Evolutionary conservation across 2,329 filamentous ascomycete species (phyloP), one percentile per base, ranked within the genome.

Genomic region (Fusarium sarcochroum): DNA sequence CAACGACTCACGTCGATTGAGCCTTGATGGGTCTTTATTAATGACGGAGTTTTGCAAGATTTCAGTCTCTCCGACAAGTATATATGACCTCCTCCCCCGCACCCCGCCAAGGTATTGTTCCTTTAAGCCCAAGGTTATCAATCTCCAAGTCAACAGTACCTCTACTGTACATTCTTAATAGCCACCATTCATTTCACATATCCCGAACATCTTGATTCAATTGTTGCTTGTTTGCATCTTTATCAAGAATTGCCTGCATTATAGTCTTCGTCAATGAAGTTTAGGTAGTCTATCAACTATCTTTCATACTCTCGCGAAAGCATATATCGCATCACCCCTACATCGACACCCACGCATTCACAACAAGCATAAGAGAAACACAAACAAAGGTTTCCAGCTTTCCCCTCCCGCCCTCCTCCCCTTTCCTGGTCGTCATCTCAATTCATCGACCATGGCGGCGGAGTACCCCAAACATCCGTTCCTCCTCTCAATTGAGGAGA

Each of bases 401-500:
- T 27, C 45, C 38, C 18, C 49, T 27, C 47, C 38, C 40, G 23
- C 32, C 37, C 32, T 35, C 44, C n/a, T 18, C 44, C 40, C 46
- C 52, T 34, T 32, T 52, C 46, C 49, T 42, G 57, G 60, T 62
- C 60, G 42, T 48, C 32, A 21, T 40, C 25, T 17, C 17, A 50
- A 55, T 46, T 38, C 62, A 50, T 68, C 58, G 70, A 72, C 68
- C 63, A 85, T 84, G 82, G 77, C 82, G 82, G 77, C 82, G 70
- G 81, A 82, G 55, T 87, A 84, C 68, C 78, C 84, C 55, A 83
- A 81, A 52, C 87, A 89, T 72, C 87, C 88, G 27, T 90, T 89
- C 74, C 85, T 90, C 61, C 84, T 93, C 49, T 77, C 86, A 21
- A 83, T 86, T 70, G 81, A 87, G 67, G 85, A 91, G 78, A 90